Evolutionary conservation across 2,329 filamentous ascomycete species (phyloP), one percentile per base, ranked within the genome.

Genomic region (Pseudogymnoascus verrucosus): DNA sequence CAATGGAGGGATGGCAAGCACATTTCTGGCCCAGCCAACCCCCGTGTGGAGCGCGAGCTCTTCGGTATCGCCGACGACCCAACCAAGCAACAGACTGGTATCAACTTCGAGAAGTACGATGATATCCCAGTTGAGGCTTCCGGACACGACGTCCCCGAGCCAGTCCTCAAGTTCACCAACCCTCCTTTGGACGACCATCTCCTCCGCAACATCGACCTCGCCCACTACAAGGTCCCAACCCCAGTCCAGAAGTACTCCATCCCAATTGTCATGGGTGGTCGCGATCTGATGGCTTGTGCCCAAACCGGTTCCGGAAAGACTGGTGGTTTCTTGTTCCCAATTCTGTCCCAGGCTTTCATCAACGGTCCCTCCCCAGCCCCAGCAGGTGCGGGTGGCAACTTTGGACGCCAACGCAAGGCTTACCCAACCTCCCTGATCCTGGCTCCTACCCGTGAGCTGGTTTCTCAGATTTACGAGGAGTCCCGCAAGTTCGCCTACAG

Each of bases 61-160:
- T 99, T 97, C 76, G 95, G 95, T 73, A 82, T 89, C 61, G 81
- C 88, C 71, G 93, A 98, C 77, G 95, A 98, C 74, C 91, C 93
- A 67, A 87, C 89, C 69, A 98, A 97, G 84, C 90, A 96, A 77
- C 90, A 96, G 74, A 97, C 92, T 36, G 95, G 95, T 78, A 98
- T 99, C 89, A 99, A 99, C 85, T 99, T 99, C 76, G 89, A 96
- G 82, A 99, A 99, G 84, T 99, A 99, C 79, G 95, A 99, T 75
- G 95, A 99, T 78, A 99, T 99, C 69, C 95, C 95, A 63, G 95
- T 99, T 68, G 95, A 98, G 80, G 95, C 95, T 68, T 97, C 93
- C 65, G 95, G 95, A 66, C 88, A 91, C 62, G 87, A 96, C 74
- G 92, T 98, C 62, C 95, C 95, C 54, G 95, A 98, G 74, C 89